Evolutionary conservation across 2,329 filamentous ascomycete species (phyloP).

Genomic region (Cytospora chrysosperma): DNA sequence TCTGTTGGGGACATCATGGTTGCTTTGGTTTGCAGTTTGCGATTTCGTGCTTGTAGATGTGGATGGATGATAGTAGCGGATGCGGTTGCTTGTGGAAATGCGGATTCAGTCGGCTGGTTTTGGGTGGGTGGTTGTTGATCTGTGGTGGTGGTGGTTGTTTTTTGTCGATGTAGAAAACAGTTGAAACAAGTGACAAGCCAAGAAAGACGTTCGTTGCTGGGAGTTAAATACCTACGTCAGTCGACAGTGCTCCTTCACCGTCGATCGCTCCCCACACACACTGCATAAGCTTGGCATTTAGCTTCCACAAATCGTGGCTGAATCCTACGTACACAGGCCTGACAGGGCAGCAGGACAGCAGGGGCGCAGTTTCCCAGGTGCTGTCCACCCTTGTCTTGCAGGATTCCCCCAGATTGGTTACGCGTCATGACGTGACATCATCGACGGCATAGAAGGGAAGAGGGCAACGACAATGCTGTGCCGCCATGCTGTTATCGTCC

Average conservation of each 20-base stretch:
- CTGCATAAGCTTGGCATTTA: not conserved
- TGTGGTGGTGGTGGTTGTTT: too few relatives aligned
- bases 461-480: not conserved
- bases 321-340: too few relatives aligned
- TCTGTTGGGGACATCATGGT: conserved; percentile 20
- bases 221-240: not conserved
- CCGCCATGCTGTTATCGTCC: not conserved
- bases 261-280: too few relatives aligned
- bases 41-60: not conserved
- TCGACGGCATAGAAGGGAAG: not conserved
- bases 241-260: not conserved
- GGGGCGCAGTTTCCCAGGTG: too few relatives aligned
- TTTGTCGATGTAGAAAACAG: too few relatives aligned
- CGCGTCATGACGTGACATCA: conserved; percentile 1
- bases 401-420: not conserved
- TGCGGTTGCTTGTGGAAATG: not conserved
- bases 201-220: too few relatives aligned
- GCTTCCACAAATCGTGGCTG: not conserved
- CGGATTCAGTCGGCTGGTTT: not conserved
- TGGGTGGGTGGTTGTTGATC: too few relatives aligned
- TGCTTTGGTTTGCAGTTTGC: not conserved
- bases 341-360: too few relatives aligned
- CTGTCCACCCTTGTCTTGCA: not conserved
- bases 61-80: too few relatives aligned
- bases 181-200: too few relatives aligned